Evolutionary conservation across 2,329 filamentous ascomycete species (phyloP), one percentile per base, ranked within the genome.

Genomic region (Rhinocladiella similis): DNA sequence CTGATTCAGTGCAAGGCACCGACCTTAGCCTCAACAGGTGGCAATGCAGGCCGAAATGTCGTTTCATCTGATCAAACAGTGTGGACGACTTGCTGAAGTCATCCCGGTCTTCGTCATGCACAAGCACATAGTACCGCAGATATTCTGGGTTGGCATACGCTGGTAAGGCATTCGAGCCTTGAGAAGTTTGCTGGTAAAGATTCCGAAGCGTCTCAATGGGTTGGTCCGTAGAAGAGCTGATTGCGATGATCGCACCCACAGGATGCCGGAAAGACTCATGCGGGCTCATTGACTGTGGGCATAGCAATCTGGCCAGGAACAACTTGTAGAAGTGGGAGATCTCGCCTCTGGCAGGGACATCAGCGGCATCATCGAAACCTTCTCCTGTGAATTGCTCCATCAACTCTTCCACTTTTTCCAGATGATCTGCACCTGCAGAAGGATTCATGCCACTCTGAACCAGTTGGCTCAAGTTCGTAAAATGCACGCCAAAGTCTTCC

Each of bases 41-140:
- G 69, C 94, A 99, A 73, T 99, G 92, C 47, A 97, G 78, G 1
- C 94, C 94, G 62, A 99, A 90, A 73, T 97, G 91, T n/a, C 94
- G 86, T 74, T 97, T 99, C 95, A 99, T 99, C 72, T 97, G 91
- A 66, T 99, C 94, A 72, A 96, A 99, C 25, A 97, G 79, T 16
- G 86, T 84, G 72, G 93, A 93, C 12, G 92, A 96, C 73, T 91
- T 89, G 36, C 85, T 84, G 59, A 97, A 96, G 69, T 99, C 92
- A 68, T 96, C 93, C 59, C 85, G 86, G 69, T 99, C 94, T 74
- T 99, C 95, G 66, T 99, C 94, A 67, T 99, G 94, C 16, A 99
- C 88, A 41, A 99, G 79, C 14, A 99, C 90, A 73, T 99, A 99
- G 73, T 99, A 99, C 61, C 94, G 84, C 62, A 99, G 77, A 71